Percentiles rank a stretch among this genome's conserved stretches.
Conservation (phyloP, 208 protist genomes). For the Phytomonas francai region DNA sequence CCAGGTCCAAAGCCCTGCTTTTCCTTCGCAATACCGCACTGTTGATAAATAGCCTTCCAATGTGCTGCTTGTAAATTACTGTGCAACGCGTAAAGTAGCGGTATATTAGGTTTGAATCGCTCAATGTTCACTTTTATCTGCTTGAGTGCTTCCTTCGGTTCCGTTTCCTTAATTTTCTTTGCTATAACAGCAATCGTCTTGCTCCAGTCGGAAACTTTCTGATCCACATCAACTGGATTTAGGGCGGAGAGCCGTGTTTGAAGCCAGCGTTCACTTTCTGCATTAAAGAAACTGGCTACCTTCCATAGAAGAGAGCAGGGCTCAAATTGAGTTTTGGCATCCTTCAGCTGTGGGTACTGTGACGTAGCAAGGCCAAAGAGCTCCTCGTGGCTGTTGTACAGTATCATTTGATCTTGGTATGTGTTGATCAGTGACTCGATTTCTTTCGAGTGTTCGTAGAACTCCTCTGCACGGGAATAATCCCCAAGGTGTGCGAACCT, state of each 20-base stretch:
- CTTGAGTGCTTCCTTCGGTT: conserved; percentile 69
- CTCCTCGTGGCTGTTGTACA: conserved; percentile 88
- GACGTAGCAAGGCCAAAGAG: conserved; percentile 80
- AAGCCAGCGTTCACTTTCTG: conserved; percentile 83
- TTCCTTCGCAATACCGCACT: conserved; percentile 77
- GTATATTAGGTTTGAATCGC: conserved; percentile 88
- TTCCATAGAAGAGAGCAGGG: conserved; percentile 90
- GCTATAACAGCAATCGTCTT: conserved; percentile 72
- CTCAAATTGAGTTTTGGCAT: conserved; percentile 82
- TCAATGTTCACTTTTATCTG: conserved; percentile 87
- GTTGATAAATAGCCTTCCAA: conserved; percentile 88
- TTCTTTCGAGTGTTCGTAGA: conserved; percentile 75
- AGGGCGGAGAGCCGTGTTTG: conserved; percentile 84
- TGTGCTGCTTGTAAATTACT: conserved; percentile 92
- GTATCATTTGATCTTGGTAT: conserved; percentile 54
- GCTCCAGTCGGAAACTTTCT: conserved; percentile 76
- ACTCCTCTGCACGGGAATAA: conserved; percentile 78
- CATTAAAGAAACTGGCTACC: conserved; percentile 73
- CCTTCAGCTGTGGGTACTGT: conserved; percentile 86
- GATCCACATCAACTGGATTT: conserved; percentile 72
- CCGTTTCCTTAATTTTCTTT: conserved; percentile 84
- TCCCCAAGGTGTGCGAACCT: conserved; percentile 83
- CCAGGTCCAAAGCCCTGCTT: conserved; percentile 76
- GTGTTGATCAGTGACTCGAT: conserved; percentile 62
- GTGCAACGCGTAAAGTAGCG: conserved; percentile 89